phyloP scores from a whole-genome alignment of 768 basidiomycete genomes.

The Daedaleopsis sinensis region DNA sequence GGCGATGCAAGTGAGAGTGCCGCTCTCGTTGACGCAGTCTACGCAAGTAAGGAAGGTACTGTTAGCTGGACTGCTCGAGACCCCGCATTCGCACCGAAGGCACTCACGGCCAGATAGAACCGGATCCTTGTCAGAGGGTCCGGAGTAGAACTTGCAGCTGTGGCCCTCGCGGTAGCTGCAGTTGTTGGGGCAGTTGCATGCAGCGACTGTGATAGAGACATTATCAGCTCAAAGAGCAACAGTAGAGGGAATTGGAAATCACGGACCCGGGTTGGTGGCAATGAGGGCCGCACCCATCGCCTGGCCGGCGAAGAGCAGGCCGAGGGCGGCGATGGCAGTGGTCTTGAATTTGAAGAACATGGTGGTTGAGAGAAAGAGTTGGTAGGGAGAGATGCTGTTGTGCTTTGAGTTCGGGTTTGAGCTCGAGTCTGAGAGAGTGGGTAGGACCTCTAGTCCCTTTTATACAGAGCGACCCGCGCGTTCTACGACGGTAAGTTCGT shows the following conservation, averaged over 20 bases:
- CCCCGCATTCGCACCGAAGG: no score
- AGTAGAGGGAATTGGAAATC: not conserved
- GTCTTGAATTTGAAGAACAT: constrained; percentile 1
- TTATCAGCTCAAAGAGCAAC: not conserved
- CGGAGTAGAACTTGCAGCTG: constrained; percentile 1
- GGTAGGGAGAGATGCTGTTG: no score
- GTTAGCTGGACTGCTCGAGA: not conserved
- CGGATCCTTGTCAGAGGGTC: not conserved
- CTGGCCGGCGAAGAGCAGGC: constrained; percentile 1
- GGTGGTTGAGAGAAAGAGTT: not conserved
- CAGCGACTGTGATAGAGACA: not conserved
- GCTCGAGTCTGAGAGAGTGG: no score
- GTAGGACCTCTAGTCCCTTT: no score
- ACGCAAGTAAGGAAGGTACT: not conserved
- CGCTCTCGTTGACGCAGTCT: no score
- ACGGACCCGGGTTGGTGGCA: not conserved
- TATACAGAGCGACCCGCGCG: no score
- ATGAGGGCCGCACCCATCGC: not conserved
- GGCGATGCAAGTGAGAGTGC: no score
- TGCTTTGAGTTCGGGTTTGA: no score
- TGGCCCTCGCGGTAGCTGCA: not conserved
- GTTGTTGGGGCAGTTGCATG: constrained; percentile 6
- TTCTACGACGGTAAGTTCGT: no score
- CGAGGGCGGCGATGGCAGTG: not conserved
- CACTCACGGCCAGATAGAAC: not conserved